Base-by-base conservation (phyloP, 306 rosid genomes). In the Cicer judaicum region DNA sequence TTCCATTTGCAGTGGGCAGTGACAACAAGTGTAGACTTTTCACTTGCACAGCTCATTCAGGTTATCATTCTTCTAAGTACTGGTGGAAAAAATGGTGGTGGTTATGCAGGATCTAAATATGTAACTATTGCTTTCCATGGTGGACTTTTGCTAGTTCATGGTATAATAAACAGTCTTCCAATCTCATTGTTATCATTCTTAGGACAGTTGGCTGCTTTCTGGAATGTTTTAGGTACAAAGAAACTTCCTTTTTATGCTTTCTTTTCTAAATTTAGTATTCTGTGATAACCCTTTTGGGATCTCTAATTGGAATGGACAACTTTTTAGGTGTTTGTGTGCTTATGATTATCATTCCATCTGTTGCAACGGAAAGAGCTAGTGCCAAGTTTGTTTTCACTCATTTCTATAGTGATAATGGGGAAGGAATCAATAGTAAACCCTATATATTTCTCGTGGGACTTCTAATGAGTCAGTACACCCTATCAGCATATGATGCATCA, bases 381-480 rank as follows among this genome's bases (percentile, higher is more conserved):
- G 85, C 88, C 53, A 73, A 86, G 73, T 92, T 91, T 84, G 99
- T 92, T 70, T 94, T 94, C 90, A 92, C 96, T 79, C 80, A 88
- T 87, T 94, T 92, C 86, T 92, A 91, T 79, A 60, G 93, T n/a
- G 91, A 94, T 75, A 92, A 90, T 74, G 96, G 87, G 52, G 84
- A 81, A 2, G 99, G 97, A 82, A 85, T 94, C 64, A 68, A 16
- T 78, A 87, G 79, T 86, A 87, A 65, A 75, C 75, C 81, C 10
- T 91, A 94, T 88, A 94, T 90, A 74, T 94, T 94, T 85, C 81
- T 94, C 73, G 56, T 91, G 86, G 98, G 97, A 73, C 94, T 91
- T 74, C 83, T 91, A 8, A 91, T 94, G 97, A 90, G 97, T 81
- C 97, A 94, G 74, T 94, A 90, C 79, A 94, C 98, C 77, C 79